phyloP scores from a whole-genome alignment of 352 stramenopile genomes.

The Globisporangium nagaii region DNA sequence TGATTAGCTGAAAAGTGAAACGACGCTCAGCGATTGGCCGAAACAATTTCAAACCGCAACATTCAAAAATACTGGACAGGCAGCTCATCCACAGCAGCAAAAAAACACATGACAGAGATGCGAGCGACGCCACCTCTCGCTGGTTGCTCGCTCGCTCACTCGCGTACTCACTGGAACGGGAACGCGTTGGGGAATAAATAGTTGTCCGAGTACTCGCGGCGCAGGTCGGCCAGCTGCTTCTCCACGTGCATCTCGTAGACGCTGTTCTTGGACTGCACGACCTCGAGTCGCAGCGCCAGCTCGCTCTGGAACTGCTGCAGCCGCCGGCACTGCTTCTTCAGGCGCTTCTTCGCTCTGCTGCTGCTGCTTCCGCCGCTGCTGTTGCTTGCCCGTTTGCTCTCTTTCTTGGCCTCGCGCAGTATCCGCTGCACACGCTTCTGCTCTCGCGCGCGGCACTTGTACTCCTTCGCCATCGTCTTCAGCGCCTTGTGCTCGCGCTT shows the following conservation, averaged over 20 bases:
- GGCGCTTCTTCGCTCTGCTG: slow-evolving; percentile 5
- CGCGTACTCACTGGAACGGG: slow-evolving; percentile 9
- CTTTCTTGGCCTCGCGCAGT: slow-evolving; percentile 18
- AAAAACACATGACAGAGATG: neutral
- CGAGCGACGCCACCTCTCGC: too few species aligned
- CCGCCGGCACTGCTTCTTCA: slow-evolving; percentile 40
- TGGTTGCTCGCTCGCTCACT: too few species aligned
- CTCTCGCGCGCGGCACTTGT: slow-evolving; percentile 27
- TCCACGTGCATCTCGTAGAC: slow-evolving; percentile 51
- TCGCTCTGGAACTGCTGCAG: slow-evolving; percentile 38
- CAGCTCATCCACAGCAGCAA: too few species aligned
- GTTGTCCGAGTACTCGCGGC: slow-evolving; percentile 57
- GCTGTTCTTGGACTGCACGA: slow-evolving; percentile 56
- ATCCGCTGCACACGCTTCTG: slow-evolving; percentile 25
- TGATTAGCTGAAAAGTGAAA: slow-evolving; percentile 25
- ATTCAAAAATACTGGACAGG: neutral
- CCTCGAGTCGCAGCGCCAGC: slow-evolving; percentile 45
- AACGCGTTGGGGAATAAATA: slow-evolving; percentile 49
- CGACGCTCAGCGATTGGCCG: neutral
- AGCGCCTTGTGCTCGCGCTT: slow-evolving; percentile 35
- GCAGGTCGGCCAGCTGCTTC: slow-evolving; percentile 40
- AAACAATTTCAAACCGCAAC: neutral
- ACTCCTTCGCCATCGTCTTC: slow-evolving; percentile 30
- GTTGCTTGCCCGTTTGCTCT: slow-evolving; percentile 8
- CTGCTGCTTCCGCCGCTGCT: slow-evolving; percentile 6